Evolutionary conservation across 306 rosid species (phyloP).

Genomic region (Cajanus cajan): DNA sequence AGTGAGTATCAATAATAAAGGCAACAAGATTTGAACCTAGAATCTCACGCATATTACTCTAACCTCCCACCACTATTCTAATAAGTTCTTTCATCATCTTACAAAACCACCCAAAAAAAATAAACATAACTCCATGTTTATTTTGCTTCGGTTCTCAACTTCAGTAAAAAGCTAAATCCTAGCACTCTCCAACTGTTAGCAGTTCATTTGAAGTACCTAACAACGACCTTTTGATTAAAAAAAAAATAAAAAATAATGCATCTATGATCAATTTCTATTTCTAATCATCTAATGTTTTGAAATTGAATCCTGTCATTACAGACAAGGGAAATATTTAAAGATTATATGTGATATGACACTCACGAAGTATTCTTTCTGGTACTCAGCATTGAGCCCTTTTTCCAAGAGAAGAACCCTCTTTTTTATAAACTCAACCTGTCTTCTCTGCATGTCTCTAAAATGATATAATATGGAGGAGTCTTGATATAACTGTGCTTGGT

Average conservation of each 20-base stretch:
- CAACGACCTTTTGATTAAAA: neutral
- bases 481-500: conserved; percentile 58
- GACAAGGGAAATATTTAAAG: neutral
- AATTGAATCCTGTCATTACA: neutral
- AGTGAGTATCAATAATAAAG: too few relatives aligned
- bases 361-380: conserved; percentile 81
- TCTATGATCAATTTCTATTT: conserved; percentile 1
- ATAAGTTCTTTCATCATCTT: neutral
- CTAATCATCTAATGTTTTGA: neutral
- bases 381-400: conserved; percentile 88
- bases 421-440: conserved; percentile 92
- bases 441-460: conserved; percentile 94
- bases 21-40: too few relatives aligned
- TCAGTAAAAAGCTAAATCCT: neutral
- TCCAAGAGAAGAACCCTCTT: conserved; percentile 98
- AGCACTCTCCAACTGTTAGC: conserved; percentile 5
- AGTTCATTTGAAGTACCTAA: neutral
- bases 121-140: neutral
- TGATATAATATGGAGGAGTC: conserved; percentile 65
- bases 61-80: neutral
- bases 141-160: neutral
- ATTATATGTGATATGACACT: conserved; percentile 40
- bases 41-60: too few relatives aligned
- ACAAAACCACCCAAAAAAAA: neutral
- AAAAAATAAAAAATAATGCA: conserved; percentile 10